Evolutionary conservation across 768 basidiomycete genomes (phyloP).

Genomic region (Lyophyllum atratum): DNA sequence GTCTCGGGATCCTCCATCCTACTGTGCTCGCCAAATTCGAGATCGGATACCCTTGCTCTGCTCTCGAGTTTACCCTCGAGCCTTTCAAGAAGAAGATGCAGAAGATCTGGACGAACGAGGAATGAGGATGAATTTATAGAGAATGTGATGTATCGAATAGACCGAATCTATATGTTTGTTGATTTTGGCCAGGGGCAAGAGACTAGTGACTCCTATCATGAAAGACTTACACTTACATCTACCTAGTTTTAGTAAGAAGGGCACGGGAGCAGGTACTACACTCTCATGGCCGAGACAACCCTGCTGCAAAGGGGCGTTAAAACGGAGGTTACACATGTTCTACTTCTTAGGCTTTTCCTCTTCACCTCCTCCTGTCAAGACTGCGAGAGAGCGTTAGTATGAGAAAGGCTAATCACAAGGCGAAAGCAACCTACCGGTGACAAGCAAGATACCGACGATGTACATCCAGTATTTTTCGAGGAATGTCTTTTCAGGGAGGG

Average conservation of each 20-base stretch:
- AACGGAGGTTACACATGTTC: not conserved
- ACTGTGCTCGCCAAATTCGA: constrained; percentile 91
- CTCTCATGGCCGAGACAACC: constrained; percentile 1
- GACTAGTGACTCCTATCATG: not conserved
- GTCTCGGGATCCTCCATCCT: constrained; percentile 93
- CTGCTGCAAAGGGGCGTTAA: not conserved
- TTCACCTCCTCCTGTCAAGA: constrained; percentile 38
- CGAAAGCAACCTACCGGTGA: constrained; percentile 49
- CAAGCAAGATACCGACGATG: constrained; percentile 57
- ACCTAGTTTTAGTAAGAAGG: too few relatives aligned
- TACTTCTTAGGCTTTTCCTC: constrained; percentile 34
- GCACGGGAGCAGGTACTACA: not conserved
- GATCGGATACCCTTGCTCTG: constrained; percentile 92
- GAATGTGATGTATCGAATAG: constrained; percentile 22
- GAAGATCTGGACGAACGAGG: constrained; percentile 56
- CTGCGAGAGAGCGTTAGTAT: constrained; percentile 4
- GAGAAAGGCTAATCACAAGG: not conserved
- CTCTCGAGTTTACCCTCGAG: constrained; percentile 91
- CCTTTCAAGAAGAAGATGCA: constrained; percentile 83
- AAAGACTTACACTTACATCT: not conserved
- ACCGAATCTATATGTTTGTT: not conserved
- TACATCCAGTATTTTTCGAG: constrained; percentile 93
- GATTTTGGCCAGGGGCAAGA: not conserved
- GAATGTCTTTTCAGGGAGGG: constrained; percentile 73
- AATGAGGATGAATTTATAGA: constrained; percentile 26